phyloP scores from a whole-genome alignment of 768 basidiomycete genomes.

The Hericium coralloides region DNA sequence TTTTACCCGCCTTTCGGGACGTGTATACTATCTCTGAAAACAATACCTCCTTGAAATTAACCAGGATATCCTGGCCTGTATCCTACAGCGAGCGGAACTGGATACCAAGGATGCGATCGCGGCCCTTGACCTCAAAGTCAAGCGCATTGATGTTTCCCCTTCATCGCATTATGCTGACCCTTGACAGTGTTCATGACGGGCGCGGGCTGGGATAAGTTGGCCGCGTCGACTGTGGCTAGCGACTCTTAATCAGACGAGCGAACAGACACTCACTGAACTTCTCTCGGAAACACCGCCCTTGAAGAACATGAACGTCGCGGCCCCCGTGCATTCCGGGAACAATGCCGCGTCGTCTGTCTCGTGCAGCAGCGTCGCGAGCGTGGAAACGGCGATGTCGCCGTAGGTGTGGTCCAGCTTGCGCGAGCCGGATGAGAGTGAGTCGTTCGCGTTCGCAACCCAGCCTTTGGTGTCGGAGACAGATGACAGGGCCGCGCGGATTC shows the following conservation, averaged over 20 bases:
- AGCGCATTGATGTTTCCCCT: not conserved
- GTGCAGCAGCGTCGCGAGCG: conserved; percentile 46
- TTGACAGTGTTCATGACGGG: not conserved
- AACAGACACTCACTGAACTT: not conserved
- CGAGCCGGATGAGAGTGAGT: conserved; percentile 73
- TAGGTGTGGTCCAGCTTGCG: conserved; percentile 76
- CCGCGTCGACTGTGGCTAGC: not conserved
- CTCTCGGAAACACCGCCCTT: conserved; percentile 31
- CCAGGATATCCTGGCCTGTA: not conserved
- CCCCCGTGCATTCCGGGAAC: conserved; percentile 47
- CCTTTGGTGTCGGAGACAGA: conserved; percentile 62
- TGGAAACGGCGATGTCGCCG: conserved; percentile 66
- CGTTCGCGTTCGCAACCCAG: conserved; percentile 72
- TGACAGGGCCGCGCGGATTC: conserved; percentile 71
- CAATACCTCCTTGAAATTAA: not conserved
- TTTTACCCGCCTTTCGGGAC: no score
- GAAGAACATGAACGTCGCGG: conserved; percentile 54
- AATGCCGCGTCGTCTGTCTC: conserved; percentile 40
- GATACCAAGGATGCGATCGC: not conserved
- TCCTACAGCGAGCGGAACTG: not conserved
- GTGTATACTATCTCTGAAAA: no score
- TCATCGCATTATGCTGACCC: not conserved
- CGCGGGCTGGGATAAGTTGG: not conserved
- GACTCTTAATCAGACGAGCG: not conserved
- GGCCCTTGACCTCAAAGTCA: not conserved